Evolutionary conservation across 2,329 filamentous ascomycete genomes (phyloP).

Genomic region (Curvularia lunata): DNA sequence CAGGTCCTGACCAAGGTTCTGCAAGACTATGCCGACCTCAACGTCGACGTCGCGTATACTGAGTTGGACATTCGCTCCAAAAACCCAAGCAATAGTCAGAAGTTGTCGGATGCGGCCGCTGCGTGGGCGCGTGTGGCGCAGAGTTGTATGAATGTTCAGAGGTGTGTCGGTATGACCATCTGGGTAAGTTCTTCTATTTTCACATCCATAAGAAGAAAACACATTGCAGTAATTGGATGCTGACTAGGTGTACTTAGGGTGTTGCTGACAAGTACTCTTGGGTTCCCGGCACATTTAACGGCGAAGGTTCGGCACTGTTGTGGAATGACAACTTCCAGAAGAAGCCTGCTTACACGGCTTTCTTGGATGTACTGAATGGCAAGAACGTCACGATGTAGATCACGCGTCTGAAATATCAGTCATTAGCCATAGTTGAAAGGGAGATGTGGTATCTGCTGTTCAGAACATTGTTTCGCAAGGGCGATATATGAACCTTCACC

Average conservation of each 20-base stretch:
- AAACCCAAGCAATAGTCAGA: constrained; percentile 53
- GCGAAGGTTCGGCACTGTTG: constrained; percentile 44
- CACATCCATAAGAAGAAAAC: neutral
- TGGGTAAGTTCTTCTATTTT: constrained; percentile 51
- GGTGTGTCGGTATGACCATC: constrained; percentile 48
- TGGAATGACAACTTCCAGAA: constrained; percentile 40
- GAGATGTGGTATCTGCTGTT: neutral
- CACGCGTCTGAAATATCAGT: neutral
- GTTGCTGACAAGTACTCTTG: constrained; percentile 47
- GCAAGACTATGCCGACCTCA: constrained; percentile 58
- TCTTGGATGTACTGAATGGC: constrained; percentile 31
- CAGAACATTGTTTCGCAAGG: neutral
- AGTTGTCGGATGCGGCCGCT: constrained; percentile 49
- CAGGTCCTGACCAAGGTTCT: constrained; percentile 56
- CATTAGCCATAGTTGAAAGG: too few species aligned
- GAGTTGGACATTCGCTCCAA: constrained; percentile 64
- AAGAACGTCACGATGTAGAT: constrained; percentile 11
- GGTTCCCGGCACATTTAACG: constrained; percentile 46
- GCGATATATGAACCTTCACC: neutral
- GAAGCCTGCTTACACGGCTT: constrained; percentile 42
- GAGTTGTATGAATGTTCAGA: constrained; percentile 42
- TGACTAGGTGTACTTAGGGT: constrained; percentile 21
- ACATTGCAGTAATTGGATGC: neutral
- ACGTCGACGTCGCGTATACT: constrained; percentile 66
- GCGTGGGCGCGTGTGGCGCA: constrained; percentile 53